A percentile compares a stretch with the other conserved stretches of the same genome.
These are phyloP conservation scores for Berkeleyomyces rouxiae DNA, from an alignment of 2,329 filamentous ascomycete genomes.

Conservation along the genomic window DNA sequence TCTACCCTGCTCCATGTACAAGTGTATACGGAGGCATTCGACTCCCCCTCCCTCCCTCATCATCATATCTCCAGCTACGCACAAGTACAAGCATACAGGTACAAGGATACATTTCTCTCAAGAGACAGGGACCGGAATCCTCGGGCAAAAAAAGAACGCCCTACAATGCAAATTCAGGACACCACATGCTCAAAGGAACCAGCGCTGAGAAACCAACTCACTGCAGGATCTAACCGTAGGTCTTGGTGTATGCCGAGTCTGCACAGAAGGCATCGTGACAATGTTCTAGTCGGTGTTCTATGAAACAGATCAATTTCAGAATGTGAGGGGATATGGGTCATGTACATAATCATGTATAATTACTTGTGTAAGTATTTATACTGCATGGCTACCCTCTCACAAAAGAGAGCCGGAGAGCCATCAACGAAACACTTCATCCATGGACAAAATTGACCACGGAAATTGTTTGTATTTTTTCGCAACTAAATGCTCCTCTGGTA, in stretches of 20 bases:
- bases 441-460: neutral
- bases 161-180: neutral
- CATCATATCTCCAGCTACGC: neutral
- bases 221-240: neutral
- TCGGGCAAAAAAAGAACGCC: neutral
- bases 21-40: too few species aligned
- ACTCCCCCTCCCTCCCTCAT: neutral
- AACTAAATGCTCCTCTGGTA: neutral
- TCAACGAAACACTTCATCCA: neutral
- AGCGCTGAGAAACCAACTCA: neutral
- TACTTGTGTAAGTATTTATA: neutral
- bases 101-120: neutral
- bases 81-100: too few species aligned
- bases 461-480: neutral
- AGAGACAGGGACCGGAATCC: neutral
- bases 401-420: neutral
- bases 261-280: neutral
- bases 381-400: neutral
- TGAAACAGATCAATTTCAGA: neutral
- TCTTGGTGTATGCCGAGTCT: neutral
- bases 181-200: neutral
- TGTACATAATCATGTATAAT: neutral
- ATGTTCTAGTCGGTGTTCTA: neutral
- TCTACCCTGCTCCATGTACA: neutral
- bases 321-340: neutral